A percentile compares a stretch with the other conserved stretches of the same genome.
These are phyloP conservation scores for Ogataea saltuana DNA, from an alignment of 805 yeast species.

Conservation along the genomic window DNA sequence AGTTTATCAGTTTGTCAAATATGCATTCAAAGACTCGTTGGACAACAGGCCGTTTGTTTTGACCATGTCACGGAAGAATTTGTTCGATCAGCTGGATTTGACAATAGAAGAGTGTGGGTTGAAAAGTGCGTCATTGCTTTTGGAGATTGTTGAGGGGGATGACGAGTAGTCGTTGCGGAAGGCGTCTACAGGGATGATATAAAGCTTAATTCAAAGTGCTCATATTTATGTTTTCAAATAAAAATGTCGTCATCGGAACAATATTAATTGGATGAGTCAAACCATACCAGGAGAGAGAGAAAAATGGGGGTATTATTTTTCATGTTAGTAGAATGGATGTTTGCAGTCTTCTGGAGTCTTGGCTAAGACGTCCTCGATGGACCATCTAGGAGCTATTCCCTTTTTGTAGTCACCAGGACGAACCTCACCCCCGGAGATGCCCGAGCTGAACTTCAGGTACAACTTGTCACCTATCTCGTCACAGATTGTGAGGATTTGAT, in stretches of 20 bases:
- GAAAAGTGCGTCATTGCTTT: conserved; percentile 74
- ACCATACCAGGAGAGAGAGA: background rate
- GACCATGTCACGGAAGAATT: conserved; percentile 56
- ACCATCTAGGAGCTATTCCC: conserved; percentile 69
- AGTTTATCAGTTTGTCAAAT: conserved; percentile 69
- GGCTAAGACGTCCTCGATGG: conserved; percentile 72
- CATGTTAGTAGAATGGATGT: conserved; percentile 21
- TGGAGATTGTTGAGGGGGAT: conserved; percentile 51
- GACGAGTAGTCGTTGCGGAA: too few relatives aligned
- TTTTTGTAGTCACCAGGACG: conserved; percentile 55
- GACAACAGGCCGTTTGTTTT: conserved; percentile 53
- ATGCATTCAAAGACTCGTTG: conserved; percentile 45
- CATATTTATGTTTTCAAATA: conserved; percentile 2
- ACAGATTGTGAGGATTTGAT: conserved; percentile 67
- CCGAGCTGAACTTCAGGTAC: conserved; percentile 74
- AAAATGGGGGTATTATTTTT: background rate
- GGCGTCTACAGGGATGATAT: too few relatives aligned
- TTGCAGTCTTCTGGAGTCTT: conserved; percentile 67
- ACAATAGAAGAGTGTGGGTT: conserved; percentile 76
- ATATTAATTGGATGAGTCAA: conserved; percentile 4
- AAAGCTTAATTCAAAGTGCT: background rate
- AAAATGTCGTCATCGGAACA: conserved; percentile 7
- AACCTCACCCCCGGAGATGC: conserved; percentile 63
- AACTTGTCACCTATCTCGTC: conserved; percentile 77
- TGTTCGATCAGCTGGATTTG: conserved; percentile 51